Evolutionary conservation across 2,329 filamentous ascomycete species (phyloP).

Genomic region (Xylaria sp.): DNA sequence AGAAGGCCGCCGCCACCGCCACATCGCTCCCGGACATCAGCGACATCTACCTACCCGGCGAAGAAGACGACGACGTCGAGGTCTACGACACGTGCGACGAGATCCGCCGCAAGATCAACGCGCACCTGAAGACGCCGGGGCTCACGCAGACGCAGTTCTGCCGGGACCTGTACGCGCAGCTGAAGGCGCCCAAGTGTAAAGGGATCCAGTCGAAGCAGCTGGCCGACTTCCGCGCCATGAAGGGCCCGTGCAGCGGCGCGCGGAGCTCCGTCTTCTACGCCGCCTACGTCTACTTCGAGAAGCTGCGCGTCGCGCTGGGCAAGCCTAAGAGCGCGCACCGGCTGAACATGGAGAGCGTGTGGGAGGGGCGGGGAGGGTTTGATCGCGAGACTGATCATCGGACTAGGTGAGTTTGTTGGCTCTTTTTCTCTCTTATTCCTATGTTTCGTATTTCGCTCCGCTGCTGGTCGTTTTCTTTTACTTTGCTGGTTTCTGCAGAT

Average conservation of each 20-base stretch:
- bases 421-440: background rate
- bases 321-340: conserved; percentile 64
- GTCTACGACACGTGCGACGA: conserved; percentile 69
- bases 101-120: conserved; percentile 65
- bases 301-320: conserved; percentile 61
- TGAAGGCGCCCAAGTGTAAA: conserved; percentile 49
- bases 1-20: background rate
- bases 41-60: conserved; percentile 56
- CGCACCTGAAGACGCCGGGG: conserved; percentile 56
- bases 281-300: conserved; percentile 70
- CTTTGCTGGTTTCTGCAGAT: background rate
- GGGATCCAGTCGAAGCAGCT: conserved; percentile 56
- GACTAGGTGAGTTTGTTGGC: conserved; percentile 17
- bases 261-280: conserved; percentile 62
- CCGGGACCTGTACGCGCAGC: conserved; percentile 55
- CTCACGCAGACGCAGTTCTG: conserved; percentile 63
- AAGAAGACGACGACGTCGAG: conserved; percentile 55
- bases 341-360: conserved; percentile 58
- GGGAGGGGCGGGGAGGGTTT: conserved; percentile 27
- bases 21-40: conserved; percentile 51
- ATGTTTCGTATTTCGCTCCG: too few species aligned
- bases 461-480: background rate
- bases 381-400: conserved; percentile 21
- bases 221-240: conserved; percentile 60
- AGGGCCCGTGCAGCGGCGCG: conserved; percentile 59